phyloP scores from a whole-genome alignment of 441 rosid genomes.

The Kokia cookei region DNA sequence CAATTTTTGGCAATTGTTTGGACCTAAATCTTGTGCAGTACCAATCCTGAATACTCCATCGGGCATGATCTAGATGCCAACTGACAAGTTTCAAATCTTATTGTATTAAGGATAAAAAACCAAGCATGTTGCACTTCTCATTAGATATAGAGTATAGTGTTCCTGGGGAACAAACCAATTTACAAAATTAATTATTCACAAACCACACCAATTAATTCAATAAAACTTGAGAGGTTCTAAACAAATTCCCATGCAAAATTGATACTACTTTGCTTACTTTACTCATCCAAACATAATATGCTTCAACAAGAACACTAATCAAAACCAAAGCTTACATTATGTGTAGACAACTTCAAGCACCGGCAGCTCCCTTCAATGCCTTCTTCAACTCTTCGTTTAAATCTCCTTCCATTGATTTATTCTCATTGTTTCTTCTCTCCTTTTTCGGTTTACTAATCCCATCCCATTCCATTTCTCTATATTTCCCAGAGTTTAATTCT shows the following conservation, averaged over 20 bases:
- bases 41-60: too few species aligned
- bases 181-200: too few species aligned
- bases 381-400: conserved; percentile 47
- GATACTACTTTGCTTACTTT: background rate
- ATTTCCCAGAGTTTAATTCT: conserved; percentile 33
- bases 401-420: conserved; percentile 39
- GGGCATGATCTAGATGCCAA: too few species aligned
- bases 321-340: background rate
- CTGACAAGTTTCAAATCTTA: too few species aligned
- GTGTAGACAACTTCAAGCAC: background rate
- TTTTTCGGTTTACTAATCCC: conserved; percentile 23
- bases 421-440: conserved; percentile 35
- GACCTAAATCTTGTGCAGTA: too few species aligned
- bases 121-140: too few species aligned
- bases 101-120: too few species aligned
- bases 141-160: too few species aligned
- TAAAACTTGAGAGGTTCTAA: background rate
- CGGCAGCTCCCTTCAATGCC: conserved; percentile 38
- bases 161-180: too few species aligned
- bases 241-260: background rate
- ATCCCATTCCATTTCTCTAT: conserved; percentile 36
- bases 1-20: too few species aligned
- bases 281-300: background rate
- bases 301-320: background rate
- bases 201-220: too few species aligned